Evolutionary conservation across 208 protist genomes (phyloP).

Genomic region (Acanthamoeba healyi): DNA sequence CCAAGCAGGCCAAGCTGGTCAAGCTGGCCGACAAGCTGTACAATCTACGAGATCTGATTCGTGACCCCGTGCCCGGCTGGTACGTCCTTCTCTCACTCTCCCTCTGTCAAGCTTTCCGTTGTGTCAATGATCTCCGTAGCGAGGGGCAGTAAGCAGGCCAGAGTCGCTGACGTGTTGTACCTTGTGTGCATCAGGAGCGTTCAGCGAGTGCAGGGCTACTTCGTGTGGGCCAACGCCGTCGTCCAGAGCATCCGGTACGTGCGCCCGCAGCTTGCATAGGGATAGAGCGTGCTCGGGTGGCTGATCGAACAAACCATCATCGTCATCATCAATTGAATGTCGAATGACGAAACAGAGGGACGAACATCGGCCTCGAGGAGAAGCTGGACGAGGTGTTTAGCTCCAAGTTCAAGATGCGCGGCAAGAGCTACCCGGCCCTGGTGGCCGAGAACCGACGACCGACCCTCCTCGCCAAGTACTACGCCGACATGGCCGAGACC

Average conservation of each 20-base stretch:
- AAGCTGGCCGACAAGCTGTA: constrained; percentile 83
- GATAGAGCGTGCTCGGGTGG: no score
- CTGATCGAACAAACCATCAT: not conserved
- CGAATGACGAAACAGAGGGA: constrained; percentile 25
- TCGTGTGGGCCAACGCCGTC: constrained; percentile 80
- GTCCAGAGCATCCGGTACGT: not conserved
- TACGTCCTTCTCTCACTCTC: not conserved
- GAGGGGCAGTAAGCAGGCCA: no score
- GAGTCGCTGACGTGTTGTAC: no score
- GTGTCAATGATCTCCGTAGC: no score
- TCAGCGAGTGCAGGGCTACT: constrained; percentile 80
- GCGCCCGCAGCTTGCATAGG: no score
- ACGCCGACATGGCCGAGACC: constrained; percentile 18
- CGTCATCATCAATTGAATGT: not conserved
- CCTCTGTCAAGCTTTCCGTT: not conserved
- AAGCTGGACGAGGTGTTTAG: constrained; percentile 76
- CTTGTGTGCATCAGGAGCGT: constrained; percentile 39
- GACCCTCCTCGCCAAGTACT: constrained; percentile 71
- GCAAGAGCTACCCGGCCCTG: constrained; percentile 63
- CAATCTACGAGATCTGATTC: constrained; percentile 78
- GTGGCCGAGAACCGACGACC: constrained; percentile 51
- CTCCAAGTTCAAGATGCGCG: constrained; percentile 69
- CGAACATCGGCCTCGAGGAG: constrained; percentile 76
- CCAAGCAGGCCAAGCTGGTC: constrained; percentile 74
- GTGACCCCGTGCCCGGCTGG: constrained; percentile 52